Evolutionary conservation across 768 basidiomycete genomes (phyloP).

Genomic region (Boletus vermiculosoides): DNA sequence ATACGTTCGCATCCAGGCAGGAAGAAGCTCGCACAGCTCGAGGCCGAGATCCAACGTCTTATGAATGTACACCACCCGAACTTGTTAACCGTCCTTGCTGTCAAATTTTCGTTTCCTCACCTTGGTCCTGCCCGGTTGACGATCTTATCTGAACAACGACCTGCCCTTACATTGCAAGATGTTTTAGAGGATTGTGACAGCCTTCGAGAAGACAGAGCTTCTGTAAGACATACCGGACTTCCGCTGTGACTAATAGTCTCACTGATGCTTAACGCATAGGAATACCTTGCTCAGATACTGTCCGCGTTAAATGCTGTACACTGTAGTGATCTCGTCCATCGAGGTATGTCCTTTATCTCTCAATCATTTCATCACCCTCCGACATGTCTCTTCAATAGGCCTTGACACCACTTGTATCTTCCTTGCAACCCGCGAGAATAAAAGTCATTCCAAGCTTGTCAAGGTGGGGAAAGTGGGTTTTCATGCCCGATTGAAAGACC

Average conservation of each 20-base stretch:
- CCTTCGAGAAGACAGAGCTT: conserved; percentile 70
- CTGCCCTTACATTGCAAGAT: conserved; percentile 64
- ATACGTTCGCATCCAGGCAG: conserved; percentile 39
- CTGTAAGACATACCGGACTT: conserved; percentile 41
- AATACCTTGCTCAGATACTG: conserved; percentile 73
- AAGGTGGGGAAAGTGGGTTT: conserved; percentile 76
- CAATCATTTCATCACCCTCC: not conserved
- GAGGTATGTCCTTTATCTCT: conserved; percentile 41
- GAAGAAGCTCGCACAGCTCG: conserved; percentile 68
- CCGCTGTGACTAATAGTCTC: not conserved
- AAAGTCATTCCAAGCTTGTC: conserved; percentile 57
- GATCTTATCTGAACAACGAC: conserved; percentile 71
- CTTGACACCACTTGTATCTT: conserved; percentile 61
- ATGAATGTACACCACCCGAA: conserved; percentile 61
- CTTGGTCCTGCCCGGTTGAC: conserved; percentile 53
- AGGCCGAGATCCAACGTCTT: conserved; percentile 63
- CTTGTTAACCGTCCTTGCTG: conserved; percentile 64
- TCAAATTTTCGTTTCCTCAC: conserved; percentile 57
- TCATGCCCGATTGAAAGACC: conserved; percentile 68
- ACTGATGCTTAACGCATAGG: conserved; percentile 40
- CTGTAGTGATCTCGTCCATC: conserved; percentile 63
- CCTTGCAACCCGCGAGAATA: conserved; percentile 50
- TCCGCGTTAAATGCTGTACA: conserved; percentile 69
- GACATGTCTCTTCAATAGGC: conserved; percentile 35
- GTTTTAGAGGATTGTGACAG: conserved; percentile 74